Evolutionary conservation across 176 grass and related monocot genomes (phyloP).

Genomic region (Thinopyrum elongatum): DNA sequence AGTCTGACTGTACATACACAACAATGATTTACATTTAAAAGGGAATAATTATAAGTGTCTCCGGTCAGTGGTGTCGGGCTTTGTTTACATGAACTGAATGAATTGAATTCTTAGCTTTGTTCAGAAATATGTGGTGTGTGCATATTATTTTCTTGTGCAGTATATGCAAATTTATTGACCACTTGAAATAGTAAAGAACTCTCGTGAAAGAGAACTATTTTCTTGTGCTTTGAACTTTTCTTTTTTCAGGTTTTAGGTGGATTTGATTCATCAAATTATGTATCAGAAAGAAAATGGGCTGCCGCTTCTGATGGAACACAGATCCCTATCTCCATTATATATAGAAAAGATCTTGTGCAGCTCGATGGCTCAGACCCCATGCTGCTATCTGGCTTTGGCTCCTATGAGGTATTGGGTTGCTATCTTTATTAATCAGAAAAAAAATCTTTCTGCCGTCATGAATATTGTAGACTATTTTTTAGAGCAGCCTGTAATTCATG

Average conservation of each 20-base stretch:
- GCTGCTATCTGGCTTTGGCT: constrained; percentile 89
- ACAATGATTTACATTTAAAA: neutral
- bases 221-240: constrained; percentile 13
- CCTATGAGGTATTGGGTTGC: constrained; percentile 61
- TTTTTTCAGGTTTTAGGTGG: constrained; percentile 71
- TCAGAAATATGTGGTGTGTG: neutral
- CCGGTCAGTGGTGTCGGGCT: neutral
- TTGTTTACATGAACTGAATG: neutral
- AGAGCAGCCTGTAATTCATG: constrained; percentile 1
- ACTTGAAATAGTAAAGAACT: neutral
- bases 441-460: neutral
- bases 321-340: constrained; percentile 86
- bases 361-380: constrained; percentile 87
- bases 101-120: neutral
- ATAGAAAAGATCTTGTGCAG: constrained; percentile 75
- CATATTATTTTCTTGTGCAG: neutral
- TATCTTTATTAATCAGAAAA: neutral
- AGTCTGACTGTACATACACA: neutral
- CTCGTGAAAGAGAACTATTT: neutral
- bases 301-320: constrained; percentile 66
- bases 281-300: constrained; percentile 90
- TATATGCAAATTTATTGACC: constrained; percentile 1
- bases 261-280: constrained; percentile 81
- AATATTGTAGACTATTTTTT: neutral
- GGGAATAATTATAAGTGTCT: neutral